Percentiles rank a stretch among this genome's conserved stretches.
phyloP scores from a whole-genome alignment of 2,329 filamentous ascomycete genomes.

The Blumeria hordei region DNA sequence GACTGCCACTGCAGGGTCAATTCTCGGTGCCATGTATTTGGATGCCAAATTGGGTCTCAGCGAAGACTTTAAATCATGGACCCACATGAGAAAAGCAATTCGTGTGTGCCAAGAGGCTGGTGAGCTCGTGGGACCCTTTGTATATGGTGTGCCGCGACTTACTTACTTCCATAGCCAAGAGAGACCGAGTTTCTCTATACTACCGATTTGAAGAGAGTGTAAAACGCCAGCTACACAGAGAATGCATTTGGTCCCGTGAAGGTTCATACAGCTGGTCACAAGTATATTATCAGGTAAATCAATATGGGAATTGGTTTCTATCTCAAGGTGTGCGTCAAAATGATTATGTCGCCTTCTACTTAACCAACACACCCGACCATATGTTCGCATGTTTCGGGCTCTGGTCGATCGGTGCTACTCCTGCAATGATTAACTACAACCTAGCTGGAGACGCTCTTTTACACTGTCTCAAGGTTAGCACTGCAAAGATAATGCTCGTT shows the following conservation, averaged over 20 bases:
- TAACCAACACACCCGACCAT: slow-evolving; percentile 44
- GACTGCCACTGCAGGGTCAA: slow-evolving; percentile 13
- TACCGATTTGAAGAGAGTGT: slow-evolving; percentile 37
- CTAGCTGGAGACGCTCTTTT: slow-evolving; percentile 36
- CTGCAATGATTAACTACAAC: slow-evolving; percentile 49
- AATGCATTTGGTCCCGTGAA: slow-evolving; percentile 42
- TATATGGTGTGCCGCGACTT: no score
- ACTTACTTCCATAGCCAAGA: slow-evolving; percentile 11
- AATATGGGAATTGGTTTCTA: slow-evolving; percentile 38
- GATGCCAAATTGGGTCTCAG: slow-evolving; percentile 44
- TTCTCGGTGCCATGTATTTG: slow-evolving; percentile 28
- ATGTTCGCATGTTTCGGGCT: slow-evolving; percentile 39
- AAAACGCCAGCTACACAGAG: slow-evolving; percentile 24
- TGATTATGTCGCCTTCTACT: slow-evolving; percentile 39
- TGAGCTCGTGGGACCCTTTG: slow-evolving; percentile 14
- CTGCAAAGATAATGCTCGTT: slow-evolving; percentile 30
- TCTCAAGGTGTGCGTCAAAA: slow-evolving; percentile 30
- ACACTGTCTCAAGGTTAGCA: slow-evolving; percentile 37
- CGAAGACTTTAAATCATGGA: slow-evolving; percentile 32
- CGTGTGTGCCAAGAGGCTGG: slow-evolving; percentile 24
- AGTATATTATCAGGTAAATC: slow-evolving; percentile 28
- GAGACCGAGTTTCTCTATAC: slow-evolving; percentile 34
- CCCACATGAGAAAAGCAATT: slow-evolving; percentile 18
- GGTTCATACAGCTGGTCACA: slow-evolving; percentile 34
- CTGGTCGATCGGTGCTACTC: slow-evolving; percentile 40